phyloP scores from a whole-genome alignment of 306 rosid genomes.

The Gillenia trifoliata region DNA sequence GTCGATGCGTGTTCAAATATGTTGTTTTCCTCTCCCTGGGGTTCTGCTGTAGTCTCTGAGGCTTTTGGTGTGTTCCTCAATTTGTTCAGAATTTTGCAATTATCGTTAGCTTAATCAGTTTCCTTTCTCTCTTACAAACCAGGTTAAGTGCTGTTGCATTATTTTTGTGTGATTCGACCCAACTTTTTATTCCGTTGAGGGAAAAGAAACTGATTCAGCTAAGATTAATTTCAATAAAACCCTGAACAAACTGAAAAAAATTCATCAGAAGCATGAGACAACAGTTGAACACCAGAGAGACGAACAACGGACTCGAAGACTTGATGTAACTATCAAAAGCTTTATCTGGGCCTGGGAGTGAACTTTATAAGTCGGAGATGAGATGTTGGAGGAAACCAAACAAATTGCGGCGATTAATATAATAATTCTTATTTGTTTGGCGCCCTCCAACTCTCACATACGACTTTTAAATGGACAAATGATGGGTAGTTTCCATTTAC shows the following conservation, averaged over 20 bases:
- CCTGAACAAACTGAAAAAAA: background rate
- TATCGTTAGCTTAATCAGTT: background rate
- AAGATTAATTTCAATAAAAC: background rate
- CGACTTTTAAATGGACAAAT: background rate
- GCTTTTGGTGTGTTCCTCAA: background rate
- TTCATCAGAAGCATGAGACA: background rate
- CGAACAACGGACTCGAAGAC: background rate
- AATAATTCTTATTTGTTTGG: background rate
- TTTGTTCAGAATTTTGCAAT: background rate
- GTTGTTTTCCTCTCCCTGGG: background rate
- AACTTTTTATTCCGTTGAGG: too few species aligned
- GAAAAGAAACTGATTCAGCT: background rate
- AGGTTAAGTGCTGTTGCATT: too few species aligned
- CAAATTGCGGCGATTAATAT: background rate
- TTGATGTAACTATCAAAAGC: background rate
- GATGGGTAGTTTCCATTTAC: background rate
- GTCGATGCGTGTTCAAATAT: background rate
- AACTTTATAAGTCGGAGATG: background rate
- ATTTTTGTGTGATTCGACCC: too few species aligned
- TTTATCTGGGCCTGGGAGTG: background rate
- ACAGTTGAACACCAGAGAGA: background rate
- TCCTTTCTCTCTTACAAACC: background rate
- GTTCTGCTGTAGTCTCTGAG: background rate
- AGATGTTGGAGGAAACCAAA: conserved; percentile 18
- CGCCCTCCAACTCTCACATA: background rate